Evolutionary conservation across 176 grass and related monocot genomes (phyloP).

Genomic region (Cenchrus fungigraminus): DNA sequence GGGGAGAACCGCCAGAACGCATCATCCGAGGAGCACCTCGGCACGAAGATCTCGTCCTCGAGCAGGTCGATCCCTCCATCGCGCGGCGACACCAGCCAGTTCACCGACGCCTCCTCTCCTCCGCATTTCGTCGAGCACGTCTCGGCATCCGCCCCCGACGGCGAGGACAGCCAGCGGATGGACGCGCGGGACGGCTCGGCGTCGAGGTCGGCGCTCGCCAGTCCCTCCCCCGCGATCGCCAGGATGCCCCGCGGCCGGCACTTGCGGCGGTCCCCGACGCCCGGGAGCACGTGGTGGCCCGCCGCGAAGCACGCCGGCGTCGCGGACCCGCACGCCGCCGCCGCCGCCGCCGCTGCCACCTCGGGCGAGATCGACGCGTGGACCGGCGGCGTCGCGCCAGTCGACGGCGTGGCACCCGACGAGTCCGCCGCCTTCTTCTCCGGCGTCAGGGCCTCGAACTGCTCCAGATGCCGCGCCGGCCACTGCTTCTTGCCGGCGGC

Average conservation of each 20-base stretch:
- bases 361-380: slow-evolving; percentile 89
- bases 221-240: slow-evolving; percentile 49
- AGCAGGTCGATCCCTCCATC: slow-evolving; percentile 27
- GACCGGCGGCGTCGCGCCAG: slow-evolving; percentile 69
- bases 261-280: slow-evolving; percentile 76
- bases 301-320: slow-evolving; percentile 81
- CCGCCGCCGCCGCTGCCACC: slow-evolving; percentile 34
- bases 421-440: slow-evolving; percentile 52
- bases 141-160: slow-evolving; percentile 38
- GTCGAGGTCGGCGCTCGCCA: slow-evolving; percentile 15
- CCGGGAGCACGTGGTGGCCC: slow-evolving; percentile 66
- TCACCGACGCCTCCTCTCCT: slow-evolving; percentile 44
- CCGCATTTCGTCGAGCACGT: slow-evolving; percentile 49
- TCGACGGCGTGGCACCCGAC: slow-evolving; percentile 30
- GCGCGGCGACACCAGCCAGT: slow-evolving; percentile 60
- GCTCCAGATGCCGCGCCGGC: background rate
- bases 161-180: slow-evolving; percentile 84
- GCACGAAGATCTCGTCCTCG: slow-evolving; percentile 54
- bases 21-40: slow-evolving; percentile 51
- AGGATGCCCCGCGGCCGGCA: slow-evolving; percentile 86
- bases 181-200: slow-evolving; percentile 59
- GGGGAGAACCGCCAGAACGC: slow-evolving; percentile 55
- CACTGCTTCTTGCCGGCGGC: slow-evolving; percentile 25
- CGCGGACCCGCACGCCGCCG: slow-evolving; percentile 45
- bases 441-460: slow-evolving; percentile 54